Conservation (phyloP, 352 stramenopile species). For the Pythium diclinum region DNA sequence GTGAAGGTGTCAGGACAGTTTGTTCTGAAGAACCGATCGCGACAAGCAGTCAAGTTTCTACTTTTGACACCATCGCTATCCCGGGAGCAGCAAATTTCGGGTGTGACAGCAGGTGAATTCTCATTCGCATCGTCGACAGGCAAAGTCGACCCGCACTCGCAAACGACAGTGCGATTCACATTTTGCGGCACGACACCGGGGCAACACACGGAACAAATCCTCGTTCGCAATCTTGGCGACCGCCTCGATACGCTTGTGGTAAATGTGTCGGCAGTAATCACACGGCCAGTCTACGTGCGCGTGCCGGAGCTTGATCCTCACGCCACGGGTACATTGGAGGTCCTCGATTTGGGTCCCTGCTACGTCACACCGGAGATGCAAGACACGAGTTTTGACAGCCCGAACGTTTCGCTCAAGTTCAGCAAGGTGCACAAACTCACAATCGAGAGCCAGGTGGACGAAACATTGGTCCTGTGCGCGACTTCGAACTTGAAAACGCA, state of each 20-base stretch:
- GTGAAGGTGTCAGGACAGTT: slow-evolving; percentile 54
- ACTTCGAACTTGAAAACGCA: slow-evolving; percentile 88
- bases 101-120: slow-evolving; percentile 48
- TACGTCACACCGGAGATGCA: slow-evolving; percentile 86
- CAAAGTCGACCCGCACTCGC: slow-evolving; percentile 51
- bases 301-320: slow-evolving; percentile 80
- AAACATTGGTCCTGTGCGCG: slow-evolving; percentile 69
- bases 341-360: slow-evolving; percentile 75
- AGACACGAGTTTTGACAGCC: slow-evolving; percentile 70
- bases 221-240: slow-evolving; percentile 81
- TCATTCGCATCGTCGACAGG: slow-evolving; percentile 74
- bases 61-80: slow-evolving; percentile 45
- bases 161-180: slow-evolving; percentile 54
- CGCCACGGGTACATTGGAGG: slow-evolving; percentile 64
- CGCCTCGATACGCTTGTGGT: slow-evolving; percentile 71
- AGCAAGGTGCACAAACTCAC: slow-evolving; percentile 87
- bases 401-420: slow-evolving; percentile 73
- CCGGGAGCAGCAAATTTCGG: slow-evolving; percentile 14
- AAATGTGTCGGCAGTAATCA: slow-evolving; percentile 63
- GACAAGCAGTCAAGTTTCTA: slow-evolving; percentile 68
- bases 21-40: slow-evolving; percentile 66
- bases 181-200: slow-evolving; percentile 64
- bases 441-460: slow-evolving; percentile 72
- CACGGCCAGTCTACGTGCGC: slow-evolving; percentile 78
- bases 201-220: slow-evolving; percentile 74